A percentile compares a stretch with the other conserved stretches of the same genome.
These are phyloP conservation scores for Hsuehochloa calcarea DNA, from an alignment of 176 grass and related monocot genomes.

Conservation along the genomic window DNA sequence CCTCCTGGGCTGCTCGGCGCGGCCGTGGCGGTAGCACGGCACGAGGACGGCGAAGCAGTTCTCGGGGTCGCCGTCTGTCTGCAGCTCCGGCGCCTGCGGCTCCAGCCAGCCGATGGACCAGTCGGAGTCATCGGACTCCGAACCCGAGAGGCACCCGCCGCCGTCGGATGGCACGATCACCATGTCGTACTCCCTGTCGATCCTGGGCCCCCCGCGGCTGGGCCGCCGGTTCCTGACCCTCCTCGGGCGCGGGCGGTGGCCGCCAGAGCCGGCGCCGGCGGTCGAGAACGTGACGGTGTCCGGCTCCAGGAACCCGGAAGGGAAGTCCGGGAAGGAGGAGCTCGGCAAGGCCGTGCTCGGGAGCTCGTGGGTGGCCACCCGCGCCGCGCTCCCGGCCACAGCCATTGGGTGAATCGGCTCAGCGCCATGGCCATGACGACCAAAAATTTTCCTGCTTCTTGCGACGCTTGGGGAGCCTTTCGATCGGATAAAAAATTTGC, in stretches of 20 bases:
- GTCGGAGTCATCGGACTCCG: constrained; percentile 75
- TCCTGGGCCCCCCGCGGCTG: constrained; percentile 39
- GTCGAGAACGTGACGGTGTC: constrained; percentile 40
- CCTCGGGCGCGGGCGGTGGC: constrained; percentile 24
- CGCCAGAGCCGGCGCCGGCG: background rate
- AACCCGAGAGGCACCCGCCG: constrained; percentile 61
- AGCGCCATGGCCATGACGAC: constrained; percentile 39
- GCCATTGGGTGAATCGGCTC: constrained; percentile 52
- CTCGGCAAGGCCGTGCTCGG: constrained; percentile 9
- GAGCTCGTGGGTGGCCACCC: constrained; percentile 32
- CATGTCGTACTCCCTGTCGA: constrained; percentile 78
- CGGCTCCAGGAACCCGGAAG: constrained; percentile 50
- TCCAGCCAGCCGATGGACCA: constrained; percentile 87
- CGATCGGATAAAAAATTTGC: constrained; percentile 37
- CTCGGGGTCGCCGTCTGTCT: constrained; percentile 52
- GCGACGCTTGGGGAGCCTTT: background rate
- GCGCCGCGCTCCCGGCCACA: constrained; percentile 39
- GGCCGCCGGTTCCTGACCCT: constrained; percentile 37
- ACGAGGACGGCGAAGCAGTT: constrained; percentile 75
- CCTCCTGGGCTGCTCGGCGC: constrained; percentile 25
- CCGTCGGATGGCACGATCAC: constrained; percentile 79
- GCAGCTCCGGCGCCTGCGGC: constrained; percentile 58
- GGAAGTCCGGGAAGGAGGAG: constrained; percentile 49
- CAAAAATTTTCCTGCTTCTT: background rate
- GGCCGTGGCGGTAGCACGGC: constrained; percentile 62